Evolutionary conservation across 148 eudicot genomes (phyloP).

Genomic region (Camellia sinensis): DNA sequence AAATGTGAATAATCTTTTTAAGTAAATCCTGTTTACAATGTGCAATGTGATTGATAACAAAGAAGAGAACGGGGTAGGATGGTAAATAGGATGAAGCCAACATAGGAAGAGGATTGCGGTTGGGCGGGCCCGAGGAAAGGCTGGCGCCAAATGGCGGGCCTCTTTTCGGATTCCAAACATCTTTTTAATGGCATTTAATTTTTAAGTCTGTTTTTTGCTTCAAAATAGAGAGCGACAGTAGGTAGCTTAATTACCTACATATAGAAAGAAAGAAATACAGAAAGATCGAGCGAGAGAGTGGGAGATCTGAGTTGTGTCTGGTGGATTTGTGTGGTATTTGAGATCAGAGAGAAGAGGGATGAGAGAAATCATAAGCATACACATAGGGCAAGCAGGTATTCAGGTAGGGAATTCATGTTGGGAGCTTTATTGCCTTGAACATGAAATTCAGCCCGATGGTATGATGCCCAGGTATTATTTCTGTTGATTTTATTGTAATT

Average conservation of each 20-base stretch:
- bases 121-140: conserved; percentile 5
- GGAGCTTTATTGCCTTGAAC: conserved; percentile 59
- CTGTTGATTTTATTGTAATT: neutral
- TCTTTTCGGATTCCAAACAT: conserved; percentile 14
- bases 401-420: conserved; percentile 62
- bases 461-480: conserved; percentile 44
- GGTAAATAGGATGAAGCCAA: too few relatives aligned
- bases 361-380: conserved; percentile 57
- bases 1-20: neutral
- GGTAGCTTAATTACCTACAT: neutral
- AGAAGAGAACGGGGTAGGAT: too few relatives aligned
- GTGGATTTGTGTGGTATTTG: neutral
- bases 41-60: too few relatives aligned
- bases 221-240: neutral
- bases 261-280: neutral
- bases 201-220: neutral
- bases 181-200: conserved; percentile 2
- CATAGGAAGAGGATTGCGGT: neutral
- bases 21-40: too few relatives aligned
- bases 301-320: neutral
- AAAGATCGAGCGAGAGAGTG: conserved; percentile 15
- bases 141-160: conserved; percentile 13
- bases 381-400: conserved; percentile 58
- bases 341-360: conserved; percentile 16
- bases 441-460: conserved; percentile 54